Evolutionary conservation across 2,329 filamentous ascomycete genomes (phyloP).

Genomic region (Epichloe glyceriae): DNA sequence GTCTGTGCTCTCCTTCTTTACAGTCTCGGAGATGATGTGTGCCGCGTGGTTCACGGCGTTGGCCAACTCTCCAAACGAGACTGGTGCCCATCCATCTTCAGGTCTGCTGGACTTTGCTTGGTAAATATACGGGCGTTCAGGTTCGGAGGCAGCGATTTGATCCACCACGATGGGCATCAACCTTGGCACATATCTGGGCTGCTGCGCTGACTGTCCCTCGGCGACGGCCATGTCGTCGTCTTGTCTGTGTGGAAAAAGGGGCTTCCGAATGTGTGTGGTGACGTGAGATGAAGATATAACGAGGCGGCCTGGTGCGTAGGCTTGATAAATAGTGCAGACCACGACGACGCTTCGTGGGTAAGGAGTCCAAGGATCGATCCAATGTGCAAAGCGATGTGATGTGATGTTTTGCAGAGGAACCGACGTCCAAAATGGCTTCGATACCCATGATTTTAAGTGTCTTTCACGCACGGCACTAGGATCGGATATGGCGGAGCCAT

Average conservation of each 20-base stretch:
- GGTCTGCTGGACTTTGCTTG: constrained; percentile 15
- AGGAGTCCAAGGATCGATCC: too few relatives aligned
- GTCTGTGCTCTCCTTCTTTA: constrained; percentile 16
- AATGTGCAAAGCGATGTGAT: too few relatives aligned
- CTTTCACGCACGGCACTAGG: too few relatives aligned
- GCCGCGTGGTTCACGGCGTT: constrained; percentile 18
- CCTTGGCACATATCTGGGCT: constrained; percentile 6
- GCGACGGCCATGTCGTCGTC: neutral
- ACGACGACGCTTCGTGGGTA: too few relatives aligned
- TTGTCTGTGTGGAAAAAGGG: neutral
- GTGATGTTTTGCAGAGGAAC: too few relatives aligned
- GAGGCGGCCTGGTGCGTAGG: too few relatives aligned
- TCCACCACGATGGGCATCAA: constrained; percentile 12
- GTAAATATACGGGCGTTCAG: constrained; percentile 25
- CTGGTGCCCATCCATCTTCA: constrained; percentile 16
- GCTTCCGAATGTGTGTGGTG: too few relatives aligned
- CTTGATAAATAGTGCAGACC: neutral
- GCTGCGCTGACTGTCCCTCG: neutral
- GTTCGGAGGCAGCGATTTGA: constrained; percentile 12
- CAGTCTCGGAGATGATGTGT: constrained; percentile 17
- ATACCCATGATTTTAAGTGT: too few relatives aligned
- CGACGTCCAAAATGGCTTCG: too few relatives aligned
- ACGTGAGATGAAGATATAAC: too few relatives aligned
- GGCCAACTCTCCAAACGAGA: constrained; percentile 15
- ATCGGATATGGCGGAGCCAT: too few relatives aligned